Conservation (phyloP, 768 basidiomycete genomes). For the Amanita jacksonii region DNA sequence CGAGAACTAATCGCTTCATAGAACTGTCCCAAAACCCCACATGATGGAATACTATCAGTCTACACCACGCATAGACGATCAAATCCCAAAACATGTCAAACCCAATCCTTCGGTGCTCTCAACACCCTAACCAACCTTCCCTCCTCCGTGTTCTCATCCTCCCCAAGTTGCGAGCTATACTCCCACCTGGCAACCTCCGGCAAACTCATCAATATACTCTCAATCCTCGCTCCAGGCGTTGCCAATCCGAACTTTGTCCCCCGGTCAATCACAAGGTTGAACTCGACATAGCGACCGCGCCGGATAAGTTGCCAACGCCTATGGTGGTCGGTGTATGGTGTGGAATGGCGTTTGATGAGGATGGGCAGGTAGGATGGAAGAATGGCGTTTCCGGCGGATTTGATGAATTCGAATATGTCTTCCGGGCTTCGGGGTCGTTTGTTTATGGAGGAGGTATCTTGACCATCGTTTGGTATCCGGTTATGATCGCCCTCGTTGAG, state of each 20-base stretch:
- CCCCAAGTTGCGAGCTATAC: constrained; percentile 72
- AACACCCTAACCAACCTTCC: constrained; percentile 53
- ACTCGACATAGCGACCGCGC: constrained; percentile 91
- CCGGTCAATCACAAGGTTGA: constrained; percentile 80
- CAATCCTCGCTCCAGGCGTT: constrained; percentile 80
- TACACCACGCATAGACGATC: too few species aligned
- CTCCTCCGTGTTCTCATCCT: constrained; percentile 51
- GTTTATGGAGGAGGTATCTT: constrained; percentile 14
- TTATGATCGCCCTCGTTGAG: constrained; percentile 57
- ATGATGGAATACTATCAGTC: too few species aligned
- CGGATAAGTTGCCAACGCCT: constrained; percentile 91
- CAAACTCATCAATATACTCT: constrained; percentile 85
- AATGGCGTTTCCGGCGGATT: constrained; percentile 69
- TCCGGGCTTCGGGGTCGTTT: constrained; percentile 46
- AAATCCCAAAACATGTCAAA: too few species aligned
- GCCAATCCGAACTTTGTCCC: constrained; percentile 83
- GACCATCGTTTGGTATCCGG: constrained; percentile 39
- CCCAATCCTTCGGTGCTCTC: constrained; percentile 59
- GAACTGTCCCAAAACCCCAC: too few species aligned
- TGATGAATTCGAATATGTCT: constrained; percentile 71
- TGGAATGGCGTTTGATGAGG: constrained; percentile 45
- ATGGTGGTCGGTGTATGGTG: constrained; percentile 52
- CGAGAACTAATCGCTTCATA: too few species aligned
- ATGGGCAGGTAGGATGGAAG: constrained; percentile 88
- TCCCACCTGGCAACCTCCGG: constrained; percentile 88